Percentiles rank a stretch among this genome's conserved stretches.
Conservation (phyloP, 768 basidiomycete genomes). For the Trametes gibbosa region DNA sequence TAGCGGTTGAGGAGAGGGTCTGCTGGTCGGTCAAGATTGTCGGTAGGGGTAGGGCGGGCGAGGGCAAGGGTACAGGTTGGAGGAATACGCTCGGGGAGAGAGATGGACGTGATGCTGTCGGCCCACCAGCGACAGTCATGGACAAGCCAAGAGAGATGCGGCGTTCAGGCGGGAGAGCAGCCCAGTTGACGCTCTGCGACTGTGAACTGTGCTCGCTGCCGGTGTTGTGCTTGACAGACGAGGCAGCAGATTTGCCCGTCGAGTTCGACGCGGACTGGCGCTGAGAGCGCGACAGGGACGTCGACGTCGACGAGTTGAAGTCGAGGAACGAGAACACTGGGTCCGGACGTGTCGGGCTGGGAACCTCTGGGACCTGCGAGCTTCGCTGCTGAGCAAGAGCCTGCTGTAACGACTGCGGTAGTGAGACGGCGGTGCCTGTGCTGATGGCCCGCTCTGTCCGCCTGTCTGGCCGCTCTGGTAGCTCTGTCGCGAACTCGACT, state of each 20-base stretch:
- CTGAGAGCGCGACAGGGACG: conserved; percentile 23
- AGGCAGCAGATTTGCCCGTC: conserved; percentile 20
- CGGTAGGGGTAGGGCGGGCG: conserved; percentile 9
- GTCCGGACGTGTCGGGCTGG: conserved; percentile 10
- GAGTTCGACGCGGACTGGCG: conserved; percentile 21
- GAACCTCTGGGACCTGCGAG: not conserved
- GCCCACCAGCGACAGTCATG: conserved; percentile 26
- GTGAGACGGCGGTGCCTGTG: conserved; percentile 19
- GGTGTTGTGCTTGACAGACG: conserved; percentile 21
- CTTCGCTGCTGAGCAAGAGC: conserved; percentile 18
- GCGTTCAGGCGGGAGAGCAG: conserved; percentile 20
- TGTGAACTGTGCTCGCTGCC: conserved; percentile 16
- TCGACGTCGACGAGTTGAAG: conserved; percentile 24
- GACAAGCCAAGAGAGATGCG: conserved; percentile 29
- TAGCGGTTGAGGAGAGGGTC: not conserved
- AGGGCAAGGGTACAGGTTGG: conserved; percentile 24
- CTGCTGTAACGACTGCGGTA: conserved; percentile 25
- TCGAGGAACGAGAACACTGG: conserved; percentile 29
- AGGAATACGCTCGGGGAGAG: conserved; percentile 24
- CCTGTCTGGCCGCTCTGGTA: conserved; percentile 13
- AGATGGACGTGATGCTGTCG: conserved; percentile 25
- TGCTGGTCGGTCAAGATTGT: not conserved
- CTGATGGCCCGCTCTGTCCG: conserved; percentile 19
- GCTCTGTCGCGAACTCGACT: conserved; percentile 27
- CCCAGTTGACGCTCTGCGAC: conserved; percentile 11